phyloP scores from a whole-genome alignment of 1,139 yeast genomes.

The Protomyces inundatus region DNA sequence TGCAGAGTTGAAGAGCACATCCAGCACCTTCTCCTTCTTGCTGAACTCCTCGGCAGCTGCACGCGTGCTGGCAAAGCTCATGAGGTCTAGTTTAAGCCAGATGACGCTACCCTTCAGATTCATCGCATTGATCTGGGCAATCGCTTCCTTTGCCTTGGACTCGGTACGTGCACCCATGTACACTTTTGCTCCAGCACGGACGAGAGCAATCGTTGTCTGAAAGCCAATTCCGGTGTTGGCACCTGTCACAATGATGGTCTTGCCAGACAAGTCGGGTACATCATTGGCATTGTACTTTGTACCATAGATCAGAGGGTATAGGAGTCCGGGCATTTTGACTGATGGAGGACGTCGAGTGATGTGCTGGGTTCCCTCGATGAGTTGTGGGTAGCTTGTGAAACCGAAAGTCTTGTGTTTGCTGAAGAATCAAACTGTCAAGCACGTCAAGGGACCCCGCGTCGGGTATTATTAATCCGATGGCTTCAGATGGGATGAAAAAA shows the following conservation, averaged over 20 bases:
- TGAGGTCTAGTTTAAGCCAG: slow-evolving; percentile 41
- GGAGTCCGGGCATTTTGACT: slow-evolving; percentile 2
- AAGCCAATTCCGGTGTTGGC: slow-evolving; percentile 32
- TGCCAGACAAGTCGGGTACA: slow-evolving; percentile 46
- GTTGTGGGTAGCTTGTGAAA: too few relatives aligned
- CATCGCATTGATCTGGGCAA: slow-evolving; percentile 37
- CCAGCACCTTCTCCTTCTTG: slow-evolving; percentile 29
- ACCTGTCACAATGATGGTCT: slow-evolving; percentile 35
- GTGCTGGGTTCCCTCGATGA: too few relatives aligned
- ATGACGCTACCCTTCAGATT: slow-evolving; percentile 35
- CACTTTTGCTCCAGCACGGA: slow-evolving; percentile 44
- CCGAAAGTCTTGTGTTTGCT: too few relatives aligned
- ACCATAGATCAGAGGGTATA: slow-evolving; percentile 26
- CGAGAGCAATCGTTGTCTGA: slow-evolving; percentile 30
- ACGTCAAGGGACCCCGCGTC: too few relatives aligned
- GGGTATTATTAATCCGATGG: too few relatives aligned
- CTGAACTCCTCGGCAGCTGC: slow-evolving; percentile 29
- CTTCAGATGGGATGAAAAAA: too few relatives aligned
- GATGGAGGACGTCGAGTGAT: too few relatives aligned
- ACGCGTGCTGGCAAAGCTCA: slow-evolving; percentile 40
- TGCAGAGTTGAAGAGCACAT: slow-evolving; percentile 33
- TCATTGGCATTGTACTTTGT: slow-evolving; percentile 40
- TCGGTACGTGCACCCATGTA: slow-evolving; percentile 44
- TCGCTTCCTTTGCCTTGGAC: slow-evolving; percentile 41
- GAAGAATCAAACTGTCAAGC: too few relatives aligned